phyloP scores from a whole-genome alignment of 1,284 basidiomycete genomes.

The Mixia osmundae region DNA sequence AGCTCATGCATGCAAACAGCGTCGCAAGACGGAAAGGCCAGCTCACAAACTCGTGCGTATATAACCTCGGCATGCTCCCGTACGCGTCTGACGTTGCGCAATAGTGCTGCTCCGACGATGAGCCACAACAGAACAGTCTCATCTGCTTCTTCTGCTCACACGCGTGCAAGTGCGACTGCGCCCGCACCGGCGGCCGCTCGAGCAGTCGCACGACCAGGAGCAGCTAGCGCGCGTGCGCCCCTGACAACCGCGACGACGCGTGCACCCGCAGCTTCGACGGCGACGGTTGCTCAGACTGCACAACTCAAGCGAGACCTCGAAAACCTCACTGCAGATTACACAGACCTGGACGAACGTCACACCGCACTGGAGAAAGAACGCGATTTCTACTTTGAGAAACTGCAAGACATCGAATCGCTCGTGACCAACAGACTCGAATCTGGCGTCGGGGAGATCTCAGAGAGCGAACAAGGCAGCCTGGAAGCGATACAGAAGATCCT shows the following conservation, averaged over 20 bases:
- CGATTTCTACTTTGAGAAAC: conserved; percentile 96
- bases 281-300: too few relatives aligned
- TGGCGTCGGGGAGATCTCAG: conserved; percentile 9
- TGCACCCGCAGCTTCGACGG: conserved; percentile 29
- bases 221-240: neutral
- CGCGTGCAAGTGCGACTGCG: too few relatives aligned
- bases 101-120: neutral
- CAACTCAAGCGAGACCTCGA: too few relatives aligned
- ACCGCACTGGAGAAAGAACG: conserved; percentile 17
- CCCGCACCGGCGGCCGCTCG: too few relatives aligned
- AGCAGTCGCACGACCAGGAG: neutral
- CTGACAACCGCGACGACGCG: conserved; percentile 31
- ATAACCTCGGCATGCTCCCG: too few relatives aligned
- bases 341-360: too few relatives aligned
- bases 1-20: neutral
- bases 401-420: conserved; percentile 85
- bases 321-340: neutral
- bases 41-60: too few relatives aligned
- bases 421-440: conserved; percentile 28
- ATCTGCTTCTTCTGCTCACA: neutral
- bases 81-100: neutral
- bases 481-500: conserved; percentile 75
- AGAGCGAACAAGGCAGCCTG: conserved; percentile 26
- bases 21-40: neutral
- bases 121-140: neutral